Percentiles rank a stretch among this genome's conserved stretches.
phyloP scores from a whole-genome alignment of 305 asterid genomes.

The Rubia peregrina region DNA sequence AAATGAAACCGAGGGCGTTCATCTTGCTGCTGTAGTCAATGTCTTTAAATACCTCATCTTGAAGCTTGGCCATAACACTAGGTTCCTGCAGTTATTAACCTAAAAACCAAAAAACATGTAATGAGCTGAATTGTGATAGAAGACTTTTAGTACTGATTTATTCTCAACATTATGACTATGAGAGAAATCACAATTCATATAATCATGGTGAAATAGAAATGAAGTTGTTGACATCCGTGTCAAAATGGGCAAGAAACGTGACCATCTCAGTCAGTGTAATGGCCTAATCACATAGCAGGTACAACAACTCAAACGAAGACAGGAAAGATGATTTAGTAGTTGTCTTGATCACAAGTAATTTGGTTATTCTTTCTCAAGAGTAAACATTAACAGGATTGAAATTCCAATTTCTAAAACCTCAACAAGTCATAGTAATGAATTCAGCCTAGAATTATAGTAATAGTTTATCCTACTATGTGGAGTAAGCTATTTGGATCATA shows the following conservation, averaged over 20 bases:
- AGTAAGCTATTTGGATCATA: neutral
- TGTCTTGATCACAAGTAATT: neutral
- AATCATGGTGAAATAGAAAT: neutral
- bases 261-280: neutral
- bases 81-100: slow-evolving; percentile 58
- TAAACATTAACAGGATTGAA: neutral
- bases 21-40: slow-evolving; percentile 10
- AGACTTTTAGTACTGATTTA: slow-evolving; percentile 1
- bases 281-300: no score
- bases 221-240: neutral
- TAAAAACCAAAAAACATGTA: neutral
- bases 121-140: neutral
- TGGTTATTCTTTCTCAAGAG: neutral
- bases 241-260: neutral
- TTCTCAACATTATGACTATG: neutral
- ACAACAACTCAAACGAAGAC: neutral
- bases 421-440: neutral
- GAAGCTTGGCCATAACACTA: slow-evolving; percentile 83
- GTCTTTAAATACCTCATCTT: slow-evolving; percentile 58
- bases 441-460: neutral
- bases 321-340: neutral
- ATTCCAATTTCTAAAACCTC: slow-evolving; percentile 1
- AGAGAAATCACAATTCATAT: neutral
- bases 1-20: neutral
- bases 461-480: neutral